Evolutionary conservation across 2,329 filamentous ascomycete genomes (phyloP), one percentile per base, ranked within the genome.

Genomic region (Penicillium nordicum): DNA sequence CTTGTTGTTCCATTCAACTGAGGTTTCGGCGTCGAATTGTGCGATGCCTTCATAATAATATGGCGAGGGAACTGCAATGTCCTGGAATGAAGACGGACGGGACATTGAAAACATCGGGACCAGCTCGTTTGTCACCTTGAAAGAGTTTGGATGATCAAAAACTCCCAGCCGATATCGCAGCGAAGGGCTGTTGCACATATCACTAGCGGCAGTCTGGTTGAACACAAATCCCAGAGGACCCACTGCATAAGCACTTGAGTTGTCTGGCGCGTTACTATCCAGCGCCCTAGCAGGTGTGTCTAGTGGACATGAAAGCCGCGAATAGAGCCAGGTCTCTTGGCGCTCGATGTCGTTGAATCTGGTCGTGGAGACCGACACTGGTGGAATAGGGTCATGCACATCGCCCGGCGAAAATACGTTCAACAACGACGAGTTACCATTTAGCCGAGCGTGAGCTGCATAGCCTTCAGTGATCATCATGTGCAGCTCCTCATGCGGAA

Each of bases 401-500:
- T 56, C 42, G 14, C 36, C 18, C 14, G 27, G 42, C 5, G 48
- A 44, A 21, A 56, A 52, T 11, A 8, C 6, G 12, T 16, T 27
- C 9, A 25, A 18, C 18, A 52, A 16, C 2, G 41, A 38, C 14
- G n/a, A n/a, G 25, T 50, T 43, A 5, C 23, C 6, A 36, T 36
- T 23, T 38, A 60, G n/a, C 12, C 46, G 60, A 48, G 45, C 43
- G 11, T 62, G 57, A 6, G 55, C 50, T 37, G 45, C 43, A 12
- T 30, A 23, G 23, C 53, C 55, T 38, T 41, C 80, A 16, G 74
- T 71, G 3, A 94, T 80, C 61, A 93, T 78, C 25, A 84, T 79
- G 2, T 80, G 76, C 57, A 95, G 78, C 67, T 92, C 87, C 59
- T 92, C 88, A 65, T 90, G 82, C 2, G 88, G 87, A 2, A 95